These are phyloP conservation scores for Starmerella sirachaensis DNA, from an alignment of 805 yeast species.

Conservation along the genomic window DNA sequence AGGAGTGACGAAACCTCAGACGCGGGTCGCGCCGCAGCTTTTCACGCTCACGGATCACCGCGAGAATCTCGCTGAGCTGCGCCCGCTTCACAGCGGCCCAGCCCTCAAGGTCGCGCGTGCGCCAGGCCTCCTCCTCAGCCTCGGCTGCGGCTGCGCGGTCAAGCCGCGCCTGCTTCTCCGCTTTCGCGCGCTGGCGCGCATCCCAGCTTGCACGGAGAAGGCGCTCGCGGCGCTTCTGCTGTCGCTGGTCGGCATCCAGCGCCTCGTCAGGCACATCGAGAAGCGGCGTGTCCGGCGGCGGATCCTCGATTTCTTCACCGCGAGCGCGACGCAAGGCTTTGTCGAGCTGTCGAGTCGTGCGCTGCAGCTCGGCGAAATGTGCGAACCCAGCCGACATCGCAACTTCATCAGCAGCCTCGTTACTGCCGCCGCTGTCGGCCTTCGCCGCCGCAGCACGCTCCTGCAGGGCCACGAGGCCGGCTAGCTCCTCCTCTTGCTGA, in stretches of 20 bases:
- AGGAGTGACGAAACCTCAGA: conserved; percentile 12
- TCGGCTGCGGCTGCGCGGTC: conserved; percentile 48
- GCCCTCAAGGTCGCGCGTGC: conserved; percentile 55
- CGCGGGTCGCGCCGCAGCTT: conserved; percentile 62
- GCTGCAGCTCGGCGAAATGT: conserved; percentile 48
- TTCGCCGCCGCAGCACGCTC: conserved; percentile 62
- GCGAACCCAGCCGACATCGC: conserved; percentile 43
- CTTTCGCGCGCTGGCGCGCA: conserved; percentile 71
- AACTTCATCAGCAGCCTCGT: conserved; percentile 65
- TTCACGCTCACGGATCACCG: conserved; percentile 50
- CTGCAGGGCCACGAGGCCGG: conserved; percentile 43
- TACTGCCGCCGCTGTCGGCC: conserved; percentile 44
- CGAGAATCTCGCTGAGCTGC: conserved; percentile 48
- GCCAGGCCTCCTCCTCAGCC: conserved; percentile 61
- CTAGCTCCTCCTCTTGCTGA: conserved; percentile 70
- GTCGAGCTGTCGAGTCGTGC: conserved; percentile 34
- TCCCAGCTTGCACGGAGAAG: conserved; percentile 78
- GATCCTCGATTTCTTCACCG: conserved; percentile 43
- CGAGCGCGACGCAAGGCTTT: conserved; percentile 15
- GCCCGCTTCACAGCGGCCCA: conserved; percentile 69
- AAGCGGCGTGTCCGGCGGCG: conserved; percentile 45
- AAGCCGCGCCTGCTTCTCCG: conserved; percentile 59
- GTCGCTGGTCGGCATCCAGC: conserved; percentile 62
- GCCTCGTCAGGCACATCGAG: conserved; percentile 77
- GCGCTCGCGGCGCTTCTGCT: conserved; percentile 76